A percentile compares a stretch with the other conserved stretches of the same genome.
Evolutionary conservation across 352 stramenopile genomes (phyloP).

Genomic region (Pythium guiyangense): DNA sequence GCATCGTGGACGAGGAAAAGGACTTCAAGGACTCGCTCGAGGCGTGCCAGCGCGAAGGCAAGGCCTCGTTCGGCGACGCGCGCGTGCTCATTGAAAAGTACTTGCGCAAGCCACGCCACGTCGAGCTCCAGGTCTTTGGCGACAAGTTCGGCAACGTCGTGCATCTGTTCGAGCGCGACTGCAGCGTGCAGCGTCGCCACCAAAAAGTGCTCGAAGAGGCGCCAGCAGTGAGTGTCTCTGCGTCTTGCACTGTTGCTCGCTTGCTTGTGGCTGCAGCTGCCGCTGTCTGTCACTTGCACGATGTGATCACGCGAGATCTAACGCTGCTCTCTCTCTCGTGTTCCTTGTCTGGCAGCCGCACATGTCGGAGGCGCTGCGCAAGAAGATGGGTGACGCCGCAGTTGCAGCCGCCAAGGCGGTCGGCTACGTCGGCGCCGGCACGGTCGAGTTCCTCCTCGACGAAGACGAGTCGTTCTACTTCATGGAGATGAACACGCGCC

Average conservation of each 20-base stretch:
- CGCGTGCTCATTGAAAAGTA: slow-evolving; percentile 92
- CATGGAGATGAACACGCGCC: slow-evolving; percentile 96
- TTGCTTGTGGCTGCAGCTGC: background rate
- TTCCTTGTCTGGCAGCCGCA: slow-evolving; percentile 35
- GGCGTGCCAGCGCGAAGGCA: slow-evolving; percentile 80
- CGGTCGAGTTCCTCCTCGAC: slow-evolving; percentile 93
- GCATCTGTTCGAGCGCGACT: slow-evolving; percentile 90
- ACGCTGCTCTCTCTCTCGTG: background rate
- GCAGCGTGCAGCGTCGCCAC: slow-evolving; percentile 88
- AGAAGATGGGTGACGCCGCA: slow-evolving; percentile 87
- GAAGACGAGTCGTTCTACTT: slow-evolving; percentile 92
- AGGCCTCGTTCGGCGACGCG: slow-evolving; percentile 88
- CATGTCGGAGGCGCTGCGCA: slow-evolving; percentile 73
- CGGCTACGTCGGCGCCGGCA: slow-evolving; percentile 90
- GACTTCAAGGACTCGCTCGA: slow-evolving; percentile 82
- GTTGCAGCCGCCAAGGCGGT: slow-evolving; percentile 88
- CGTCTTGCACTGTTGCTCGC: no score
- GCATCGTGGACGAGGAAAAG: slow-evolving; percentile 81
- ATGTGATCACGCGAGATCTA: background rate
- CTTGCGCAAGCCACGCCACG: slow-evolving; percentile 82
- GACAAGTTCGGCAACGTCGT: slow-evolving; percentile 89
- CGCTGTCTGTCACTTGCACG: background rate
- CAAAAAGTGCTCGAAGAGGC: slow-evolving; percentile 95
- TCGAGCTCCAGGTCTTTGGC: slow-evolving; percentile 92
- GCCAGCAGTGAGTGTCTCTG: slow-evolving; percentile 66